Percentiles rank a stretch among this genome's conserved stretches.
Conservation (phyloP, 768 basidiomycete species). For the Kwoniella dendrophila region DNA sequence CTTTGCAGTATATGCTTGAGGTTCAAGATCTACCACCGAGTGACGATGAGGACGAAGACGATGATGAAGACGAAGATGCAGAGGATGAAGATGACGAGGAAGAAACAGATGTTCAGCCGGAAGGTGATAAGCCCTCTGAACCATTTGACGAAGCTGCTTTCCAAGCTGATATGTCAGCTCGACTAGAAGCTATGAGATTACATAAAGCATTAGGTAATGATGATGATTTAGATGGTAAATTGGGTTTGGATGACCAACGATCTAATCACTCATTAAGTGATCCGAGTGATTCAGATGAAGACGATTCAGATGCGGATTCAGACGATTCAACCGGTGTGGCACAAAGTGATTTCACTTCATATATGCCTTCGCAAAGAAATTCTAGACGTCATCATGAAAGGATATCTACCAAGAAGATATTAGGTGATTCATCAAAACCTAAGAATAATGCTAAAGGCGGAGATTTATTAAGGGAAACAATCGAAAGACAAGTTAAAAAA, state of each 20-base stretch:
- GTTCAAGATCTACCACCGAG: constrained; percentile 42
- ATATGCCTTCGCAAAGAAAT: constrained; percentile 25
- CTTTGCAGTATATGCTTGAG: constrained; percentile 36
- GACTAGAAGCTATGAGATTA: constrained; percentile 41
- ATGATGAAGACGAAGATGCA: constrained; percentile 30
- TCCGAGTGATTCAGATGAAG: constrained; percentile 28
- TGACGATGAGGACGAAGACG: constrained; percentile 43
- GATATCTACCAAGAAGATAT: constrained; percentile 18
- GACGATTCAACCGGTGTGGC: constrained; percentile 36
- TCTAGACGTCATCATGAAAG: constrained; percentile 8
- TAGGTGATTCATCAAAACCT: too few species aligned
- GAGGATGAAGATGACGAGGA: constrained; percentile 16
- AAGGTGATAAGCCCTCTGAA: constrained; percentile 4
- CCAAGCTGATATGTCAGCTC: constrained; percentile 34
- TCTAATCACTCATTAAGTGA: constrained; percentile 14
- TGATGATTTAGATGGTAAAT: constrained; percentile 10
- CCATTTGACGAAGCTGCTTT: constrained; percentile 41
- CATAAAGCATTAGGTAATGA: constrained; percentile 48
- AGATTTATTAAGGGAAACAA: constrained; percentile 15
- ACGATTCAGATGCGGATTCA: constrained; percentile 36
- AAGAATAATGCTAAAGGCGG: constrained; percentile 14
- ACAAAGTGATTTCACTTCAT: constrained; percentile 43
- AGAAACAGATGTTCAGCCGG: not conserved
- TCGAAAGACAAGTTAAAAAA: constrained; percentile 26
- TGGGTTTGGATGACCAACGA: not conserved